Evolutionary conservation across 306 rosid genomes (phyloP), one percentile per base, ranked within the genome.

Genomic region (Betula pendula): DNA sequence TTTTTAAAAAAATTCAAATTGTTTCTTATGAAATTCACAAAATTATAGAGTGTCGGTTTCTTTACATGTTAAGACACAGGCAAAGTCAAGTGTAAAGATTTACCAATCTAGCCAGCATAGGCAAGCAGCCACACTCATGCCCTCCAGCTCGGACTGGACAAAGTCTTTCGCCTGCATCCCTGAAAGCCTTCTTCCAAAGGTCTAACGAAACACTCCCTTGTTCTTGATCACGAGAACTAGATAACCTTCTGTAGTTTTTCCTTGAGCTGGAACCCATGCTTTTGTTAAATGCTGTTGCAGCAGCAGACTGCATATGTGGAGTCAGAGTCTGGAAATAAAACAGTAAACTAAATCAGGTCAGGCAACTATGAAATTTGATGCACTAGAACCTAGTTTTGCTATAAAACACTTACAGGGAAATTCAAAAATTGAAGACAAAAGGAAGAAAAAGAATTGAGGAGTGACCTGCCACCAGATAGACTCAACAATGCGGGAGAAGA

Each of bases 401-500:
- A 55, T 51, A 70, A 67, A 38, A 38, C 29, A 72, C 52, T 44
- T 47, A 44, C n/a, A 69, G 52, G 71, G 25, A 72, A 76, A 72
- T 49, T 69, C 31, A 60, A 59, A 48, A 71, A 49, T 58, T 68
- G 53, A 42, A 12, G 6, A 71, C 7, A n/a, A 40, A 65, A 69
- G 38, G 29, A 75, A 68, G 44, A 48, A 75, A 40, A 67, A 48
- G 40, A 73, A 35, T 52, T 38, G 29, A 72, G 38, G 63, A 16
- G 40, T 69, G 72, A 92, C 99, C 99, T 95, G 99, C 99, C 99
- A 95, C 99, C 99, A 95, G 76, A 92, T 85, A 79, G 97, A 95
- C 81, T 95, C 99, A 75, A 95, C 90, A 56, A 95, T 87, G 53
- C 98, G 93, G 47, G 97, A 90, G 86, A 95, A 95, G 83, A 92